Evolutionary conservation across 495 filamentous ascomycete genomes (phyloP), one percentile per base, ranked within the genome.

Genomic region (Aspergillus bridgeri): DNA sequence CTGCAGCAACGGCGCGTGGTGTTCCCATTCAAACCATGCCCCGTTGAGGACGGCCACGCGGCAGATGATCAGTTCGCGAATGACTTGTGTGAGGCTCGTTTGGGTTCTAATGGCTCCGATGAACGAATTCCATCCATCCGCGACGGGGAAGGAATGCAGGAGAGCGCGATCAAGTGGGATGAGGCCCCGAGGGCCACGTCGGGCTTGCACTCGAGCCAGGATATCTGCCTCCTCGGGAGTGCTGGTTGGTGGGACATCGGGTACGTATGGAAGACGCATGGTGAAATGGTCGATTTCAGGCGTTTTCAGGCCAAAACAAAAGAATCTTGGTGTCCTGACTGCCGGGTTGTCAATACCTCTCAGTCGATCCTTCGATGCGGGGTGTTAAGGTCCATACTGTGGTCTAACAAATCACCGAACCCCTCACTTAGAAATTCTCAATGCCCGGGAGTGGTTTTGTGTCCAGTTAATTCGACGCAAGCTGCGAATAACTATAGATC

Each of bases 61-160:
- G 60, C 83, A 88, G 54, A 94, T 90, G 53, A 86, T 83, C 5
- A 91, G 65, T 70, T 94, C 90, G 19, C 86, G 81, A 38, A 88
- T 65, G 46, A 84, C 78, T 5, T 80, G 79, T 0, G 80, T 65
- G 1, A 92, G 71, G 21, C 72, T 72, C 5, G 86, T 89, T 59
- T 79, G 73, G 11, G 85, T 89, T 59, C 90, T 83, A 29, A 94
- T 80, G 43, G 89, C 85, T 42, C 85, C 85, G 17, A 92, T 77
- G 71, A 94, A 91, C 29, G 82, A 74, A 74, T 92, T 92, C 88
- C 89, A 94, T 2, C 90, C 90, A 64, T 90, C 82, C 2, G 90
- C 84, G 0, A 93, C 76, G 3, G 84, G 74, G 24, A 85, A 89
- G 7, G 85, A 81, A 74, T 93, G 89, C 4, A 93, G 76, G 7